Conservation (phyloP, 345 rosid genomes). For the Carallia brachiata region DNA sequence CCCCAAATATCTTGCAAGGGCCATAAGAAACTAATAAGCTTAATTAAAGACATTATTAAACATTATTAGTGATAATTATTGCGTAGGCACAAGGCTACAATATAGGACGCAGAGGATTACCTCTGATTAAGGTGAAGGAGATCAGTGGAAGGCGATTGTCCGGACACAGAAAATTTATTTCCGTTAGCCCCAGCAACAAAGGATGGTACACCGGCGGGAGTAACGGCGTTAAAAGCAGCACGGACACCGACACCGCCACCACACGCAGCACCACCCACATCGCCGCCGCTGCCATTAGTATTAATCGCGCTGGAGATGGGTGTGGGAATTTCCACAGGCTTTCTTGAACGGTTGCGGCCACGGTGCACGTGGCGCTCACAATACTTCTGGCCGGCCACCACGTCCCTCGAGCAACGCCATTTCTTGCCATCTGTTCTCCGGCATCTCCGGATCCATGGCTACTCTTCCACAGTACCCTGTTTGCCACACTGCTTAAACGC, state of each 20-base stretch:
- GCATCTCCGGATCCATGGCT: conserved; percentile 97
- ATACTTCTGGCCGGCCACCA: conserved; percentile 84
- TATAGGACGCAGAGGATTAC: conserved; percentile 26
- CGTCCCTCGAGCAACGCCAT: conserved; percentile 98
- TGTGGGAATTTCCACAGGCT: conserved; percentile 98
- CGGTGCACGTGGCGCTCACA: conserved; percentile 99
- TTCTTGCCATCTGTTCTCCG: conserved; percentile 98
- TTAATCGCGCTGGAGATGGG: conserved; percentile 28
- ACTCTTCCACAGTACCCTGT: conserved; percentile 83
- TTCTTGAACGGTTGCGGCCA: conserved; percentile 99
- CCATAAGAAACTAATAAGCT: background rate
- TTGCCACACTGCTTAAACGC: conserved; percentile 36
- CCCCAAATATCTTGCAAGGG: background rate
- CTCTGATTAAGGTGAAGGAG: conserved; percentile 55
- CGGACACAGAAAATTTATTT: conserved; percentile 41
- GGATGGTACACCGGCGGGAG: conserved; percentile 23
- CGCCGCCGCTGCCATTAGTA: conserved; percentile 5
- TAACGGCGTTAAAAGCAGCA: background rate
- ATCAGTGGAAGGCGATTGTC: conserved; percentile 53
- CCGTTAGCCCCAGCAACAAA: conserved; percentile 38
- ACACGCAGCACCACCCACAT: conserved; percentile 4
- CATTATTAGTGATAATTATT: no score
- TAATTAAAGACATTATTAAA: background rate
- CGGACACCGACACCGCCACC: conserved; percentile 1
- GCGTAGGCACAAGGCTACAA: background rate